Base-by-base conservation (phyloP, 371 early-diverging fungal genomes). In the Thermomucor indicae-seudaticae region DNA sequence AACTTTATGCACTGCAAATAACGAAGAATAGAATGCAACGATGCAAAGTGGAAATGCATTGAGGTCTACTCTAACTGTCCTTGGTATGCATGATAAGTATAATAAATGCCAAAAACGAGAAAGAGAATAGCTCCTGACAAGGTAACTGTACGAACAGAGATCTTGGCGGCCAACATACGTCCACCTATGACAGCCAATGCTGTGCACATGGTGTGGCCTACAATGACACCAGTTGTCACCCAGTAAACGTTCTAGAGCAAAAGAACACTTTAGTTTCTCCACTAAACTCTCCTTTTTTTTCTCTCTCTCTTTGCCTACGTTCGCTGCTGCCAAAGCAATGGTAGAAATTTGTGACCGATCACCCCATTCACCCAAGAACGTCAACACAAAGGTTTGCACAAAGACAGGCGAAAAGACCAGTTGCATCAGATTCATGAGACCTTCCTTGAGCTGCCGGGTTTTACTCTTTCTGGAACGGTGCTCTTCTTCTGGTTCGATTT, bases 351-450 rank as follows among this genome's bases (percentile, higher is more conserved):
- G 95, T 42, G 93, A 93, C 24, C 96, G 84, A 67, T 96, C 97
- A 8, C 96, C 96, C 97, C 97, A 97, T 64, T 98, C 98, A 39
- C 95, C 98, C 55, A 98, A 58, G 50, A 98, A 96, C 32, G 93
- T 95, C 62, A 98, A 70, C 25, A 91, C 81, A 77, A 96, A 97
- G 0, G 92, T 90, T 68, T 98, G 91, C 8, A 96, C 86, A 77
- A 92, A 96, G 19, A 93, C 79, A 1, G 98, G 96, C 20, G 95
- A 91, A 48, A 95, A 81, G 17, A 89, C 66, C 51, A 85, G 65
- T 29, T 83, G 82, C 68, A 80, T 64, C 57, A 84, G 57, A 48
- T 86, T 83, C 67, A 76, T 60, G 28, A 79, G 47, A 5, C 82
- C 84, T 34, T 79, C 73, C 40, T 64, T 73, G 1, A 63, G 60